Conservation (phyloP, 2,329 filamentous ascomycete species). For the Fusarium sp. region DNA sequence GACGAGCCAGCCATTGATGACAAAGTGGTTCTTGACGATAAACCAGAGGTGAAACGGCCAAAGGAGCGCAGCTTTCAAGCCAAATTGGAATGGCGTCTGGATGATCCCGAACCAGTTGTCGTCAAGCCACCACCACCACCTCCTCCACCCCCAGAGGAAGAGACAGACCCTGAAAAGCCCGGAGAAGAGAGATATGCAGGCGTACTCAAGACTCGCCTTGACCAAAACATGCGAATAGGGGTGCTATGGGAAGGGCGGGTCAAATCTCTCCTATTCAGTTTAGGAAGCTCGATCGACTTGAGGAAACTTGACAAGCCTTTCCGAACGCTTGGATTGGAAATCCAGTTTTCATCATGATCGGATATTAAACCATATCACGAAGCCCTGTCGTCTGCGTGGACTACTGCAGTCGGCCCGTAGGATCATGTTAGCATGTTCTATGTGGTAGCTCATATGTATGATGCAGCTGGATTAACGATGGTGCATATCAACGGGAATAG, state of each 20-base stretch:
- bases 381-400: not conserved
- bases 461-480: conserved; percentile 15
- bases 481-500: conserved; percentile 16
- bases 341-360: conserved; percentile 82
- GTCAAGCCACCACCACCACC: conserved; percentile 14
- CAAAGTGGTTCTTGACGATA: conserved; percentile 43
- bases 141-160: conserved; percentile 18
- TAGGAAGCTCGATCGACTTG: conserved; percentile 87
- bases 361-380: conserved; percentile 1
- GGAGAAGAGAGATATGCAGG: conserved; percentile 78
- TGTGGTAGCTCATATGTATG: conserved; percentile 10
- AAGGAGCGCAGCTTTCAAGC: conserved; percentile 63
- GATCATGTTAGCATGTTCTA: conserved; percentile 12
- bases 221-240: conserved; percentile 88
- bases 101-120: conserved; percentile 51
- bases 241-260: conserved; percentile 92
- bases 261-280: conserved; percentile 91
- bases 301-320: conserved; percentile 81
- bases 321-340: conserved; percentile 79
- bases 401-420: conserved; percentile 15
- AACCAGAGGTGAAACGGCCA: conserved; percentile 29
- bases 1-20: conserved; percentile 40
- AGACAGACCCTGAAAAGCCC: conserved; percentile 39
- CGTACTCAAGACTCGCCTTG: conserved; percentile 88
- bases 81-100: conserved; percentile 64